Evolutionary conservation across 768 basidiomycete genomes (phyloP).

Genomic region (Tephrocybe sp.): DNA sequence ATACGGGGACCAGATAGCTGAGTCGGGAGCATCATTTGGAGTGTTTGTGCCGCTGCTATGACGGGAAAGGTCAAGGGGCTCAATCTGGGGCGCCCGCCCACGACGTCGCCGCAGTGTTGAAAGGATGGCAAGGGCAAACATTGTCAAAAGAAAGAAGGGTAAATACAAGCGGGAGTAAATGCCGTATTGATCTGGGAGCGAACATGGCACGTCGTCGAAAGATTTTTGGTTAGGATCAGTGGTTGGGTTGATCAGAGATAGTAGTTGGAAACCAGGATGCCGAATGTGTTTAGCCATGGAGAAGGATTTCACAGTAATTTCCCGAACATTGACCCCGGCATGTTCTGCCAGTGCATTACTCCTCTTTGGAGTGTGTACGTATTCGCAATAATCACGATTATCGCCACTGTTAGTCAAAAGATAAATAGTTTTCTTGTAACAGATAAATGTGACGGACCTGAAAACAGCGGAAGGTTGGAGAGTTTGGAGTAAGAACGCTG

Average conservation of each 20-base stretch:
- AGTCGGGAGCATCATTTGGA: constrained; percentile 29
- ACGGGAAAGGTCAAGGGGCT: constrained; percentile 31
- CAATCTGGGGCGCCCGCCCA: constrained; percentile 25
- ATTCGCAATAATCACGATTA: constrained; percentile 90
- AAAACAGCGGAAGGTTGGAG: constrained; percentile 71
- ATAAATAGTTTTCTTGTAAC: not conserved
- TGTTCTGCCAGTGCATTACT: constrained; percentile 19
- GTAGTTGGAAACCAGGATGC: constrained; percentile 81
- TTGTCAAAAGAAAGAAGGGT: constrained; percentile 46
- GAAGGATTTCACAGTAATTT: constrained; percentile 89
- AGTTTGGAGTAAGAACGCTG: constrained; percentile 65
- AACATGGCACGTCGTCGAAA: constrained; percentile 67
- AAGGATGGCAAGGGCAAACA: constrained; percentile 48
- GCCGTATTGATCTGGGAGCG: constrained; percentile 70
- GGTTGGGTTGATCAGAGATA: constrained; percentile 54
- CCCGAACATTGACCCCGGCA: constrained; percentile 44
- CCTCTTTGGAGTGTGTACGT: constrained; percentile 44
- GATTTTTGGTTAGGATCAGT: constrained; percentile 35
- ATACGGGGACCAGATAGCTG: constrained; percentile 45
- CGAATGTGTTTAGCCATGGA: constrained; percentile 72
- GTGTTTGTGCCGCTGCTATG: constrained; percentile 24
- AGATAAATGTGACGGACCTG: constrained; percentile 44
- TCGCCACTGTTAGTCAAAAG: constrained; percentile 58
- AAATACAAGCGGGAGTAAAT: constrained; percentile 65
- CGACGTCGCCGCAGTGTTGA: constrained; percentile 42